Conservation (phyloP, 1,139 yeast genomes). For the Yamadazyma triangularis region DNA sequence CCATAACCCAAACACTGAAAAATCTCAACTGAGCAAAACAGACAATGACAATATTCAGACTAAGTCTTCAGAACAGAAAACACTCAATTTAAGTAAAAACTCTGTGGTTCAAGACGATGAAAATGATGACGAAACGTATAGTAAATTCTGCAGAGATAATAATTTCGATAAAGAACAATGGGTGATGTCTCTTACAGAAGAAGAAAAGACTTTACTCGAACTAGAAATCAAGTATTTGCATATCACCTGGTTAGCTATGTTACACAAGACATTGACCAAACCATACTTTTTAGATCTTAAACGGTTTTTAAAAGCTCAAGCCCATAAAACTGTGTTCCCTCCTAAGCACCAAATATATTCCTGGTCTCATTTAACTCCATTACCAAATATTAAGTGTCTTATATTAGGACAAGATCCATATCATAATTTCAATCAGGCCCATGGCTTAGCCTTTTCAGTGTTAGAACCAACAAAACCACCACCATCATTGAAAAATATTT, state of each 20-base stretch:
- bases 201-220: slow-evolving; percentile 50
- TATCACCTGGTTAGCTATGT: slow-evolving; percentile 68
- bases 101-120: too few species aligned
- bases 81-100: too few species aligned
- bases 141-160: slow-evolving; percentile 3
- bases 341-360: slow-evolving; percentile 76
- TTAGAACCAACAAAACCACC: slow-evolving; percentile 81
- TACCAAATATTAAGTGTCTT: slow-evolving; percentile 68
- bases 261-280: slow-evolving; percentile 71
- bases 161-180: slow-evolving; percentile 52
- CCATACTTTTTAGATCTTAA: slow-evolving; percentile 82
- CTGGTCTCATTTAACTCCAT: slow-evolving; percentile 87
- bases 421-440: slow-evolving; percentile 90
- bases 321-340: slow-evolving; percentile 62
- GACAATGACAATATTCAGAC: too few species aligned
- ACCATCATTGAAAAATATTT: slow-evolving; percentile 85
- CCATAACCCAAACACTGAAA: too few species aligned
- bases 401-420: slow-evolving; percentile 97
- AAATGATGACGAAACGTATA: background rate
- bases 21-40: too few species aligned
- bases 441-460: slow-evolving; percentile 93
- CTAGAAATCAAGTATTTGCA: slow-evolving; percentile 71
- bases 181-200: slow-evolving; percentile 48
- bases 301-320: slow-evolving; percentile 43
- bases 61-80: too few species aligned